Evolutionary conservation across 306 rosid genomes (phyloP).

Genomic region (Quercus gilva): DNA sequence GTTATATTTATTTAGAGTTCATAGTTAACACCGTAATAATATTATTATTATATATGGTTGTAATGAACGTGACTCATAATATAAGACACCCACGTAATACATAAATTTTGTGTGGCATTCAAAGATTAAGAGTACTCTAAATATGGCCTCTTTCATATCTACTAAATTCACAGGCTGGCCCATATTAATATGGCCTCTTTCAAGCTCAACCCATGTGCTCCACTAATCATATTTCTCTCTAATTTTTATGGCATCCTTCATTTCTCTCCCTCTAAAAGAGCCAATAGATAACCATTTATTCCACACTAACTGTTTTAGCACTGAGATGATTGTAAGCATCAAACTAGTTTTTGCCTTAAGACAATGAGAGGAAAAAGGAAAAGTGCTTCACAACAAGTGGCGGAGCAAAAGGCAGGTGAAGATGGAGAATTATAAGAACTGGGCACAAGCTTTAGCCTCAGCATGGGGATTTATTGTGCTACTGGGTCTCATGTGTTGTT

Average conservation of each 20-base stretch:
- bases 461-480: conserved; percentile 71
- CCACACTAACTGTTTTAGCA: not conserved
- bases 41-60: no score
- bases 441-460: conserved; percentile 59
- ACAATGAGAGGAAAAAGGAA: conserved; percentile 11
- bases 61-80: no score
- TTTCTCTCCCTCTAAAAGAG: not conserved
- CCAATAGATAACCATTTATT: conserved; percentile 11
- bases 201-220: conserved; percentile 37
- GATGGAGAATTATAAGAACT: conserved; percentile 44
- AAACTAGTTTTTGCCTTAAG: not conserved
- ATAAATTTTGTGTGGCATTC: not conserved
- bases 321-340: not conserved
- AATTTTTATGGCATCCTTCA: conserved; percentile 16
- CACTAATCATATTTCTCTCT: conserved; percentile 11
- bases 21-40: no score
- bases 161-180: conserved; percentile 37
- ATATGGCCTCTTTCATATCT: not conserved
- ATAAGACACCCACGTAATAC: no score
- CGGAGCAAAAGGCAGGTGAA: not conserved
- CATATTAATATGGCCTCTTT: conserved; percentile 36
- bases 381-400: not conserved
- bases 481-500: conserved; percentile 66
- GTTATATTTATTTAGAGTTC: no score
- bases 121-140: not conserved